These are phyloP conservation scores for Colletotrichum camelliae DNA, from an alignment of 2,329 filamentous ascomycete species.

Conservation along the genomic window DNA sequence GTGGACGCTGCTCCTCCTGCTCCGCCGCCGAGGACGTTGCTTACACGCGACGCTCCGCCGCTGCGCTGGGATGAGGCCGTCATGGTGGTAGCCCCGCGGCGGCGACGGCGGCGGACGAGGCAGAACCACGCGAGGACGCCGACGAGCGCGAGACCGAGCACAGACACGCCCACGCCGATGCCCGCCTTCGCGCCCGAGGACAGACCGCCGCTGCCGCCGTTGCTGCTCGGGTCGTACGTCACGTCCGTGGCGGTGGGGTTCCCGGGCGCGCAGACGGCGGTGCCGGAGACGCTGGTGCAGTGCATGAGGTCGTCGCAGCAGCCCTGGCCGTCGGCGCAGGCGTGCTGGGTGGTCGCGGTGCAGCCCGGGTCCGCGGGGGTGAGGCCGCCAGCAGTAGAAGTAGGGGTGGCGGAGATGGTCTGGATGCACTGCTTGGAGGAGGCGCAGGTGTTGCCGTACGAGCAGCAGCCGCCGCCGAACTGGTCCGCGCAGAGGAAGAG, in stretches of 20 bases:
- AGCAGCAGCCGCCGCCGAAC: conserved; percentile 56
- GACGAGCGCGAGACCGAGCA: conserved; percentile 47
- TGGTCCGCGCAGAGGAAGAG: conserved; percentile 48
- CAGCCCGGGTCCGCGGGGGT: conserved; percentile 47
- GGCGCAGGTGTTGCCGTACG: conserved; percentile 48
- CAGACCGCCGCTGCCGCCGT: conserved; percentile 30
- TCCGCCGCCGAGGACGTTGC: not conserved
- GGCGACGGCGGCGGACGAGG: conserved; percentile 42
- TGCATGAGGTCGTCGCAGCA: conserved; percentile 53
- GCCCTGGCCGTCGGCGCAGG: conserved; percentile 45
- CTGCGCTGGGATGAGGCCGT: not conserved
- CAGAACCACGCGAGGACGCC: conserved; percentile 53
- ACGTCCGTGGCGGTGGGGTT: conserved; percentile 37
- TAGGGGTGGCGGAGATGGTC: conserved; percentile 24
- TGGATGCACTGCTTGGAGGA: conserved; percentile 39
- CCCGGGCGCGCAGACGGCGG: conserved; percentile 44
- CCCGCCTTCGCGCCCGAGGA: conserved; percentile 60
- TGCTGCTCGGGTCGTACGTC: conserved; percentile 28
- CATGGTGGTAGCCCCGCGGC: conserved; percentile 21
- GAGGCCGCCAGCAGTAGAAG: conserved; percentile 31
- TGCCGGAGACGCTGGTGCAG: conserved; percentile 44
- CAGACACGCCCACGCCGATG: conserved; percentile 58
- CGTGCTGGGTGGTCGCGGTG: conserved; percentile 45
- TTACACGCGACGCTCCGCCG: not conserved
- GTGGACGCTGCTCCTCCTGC: conserved; percentile 8